These are phyloP conservation scores for Penicillium concentricum DNA, from an alignment of 2,329 filamentous ascomycete genomes.

Conservation along the genomic window DNA sequence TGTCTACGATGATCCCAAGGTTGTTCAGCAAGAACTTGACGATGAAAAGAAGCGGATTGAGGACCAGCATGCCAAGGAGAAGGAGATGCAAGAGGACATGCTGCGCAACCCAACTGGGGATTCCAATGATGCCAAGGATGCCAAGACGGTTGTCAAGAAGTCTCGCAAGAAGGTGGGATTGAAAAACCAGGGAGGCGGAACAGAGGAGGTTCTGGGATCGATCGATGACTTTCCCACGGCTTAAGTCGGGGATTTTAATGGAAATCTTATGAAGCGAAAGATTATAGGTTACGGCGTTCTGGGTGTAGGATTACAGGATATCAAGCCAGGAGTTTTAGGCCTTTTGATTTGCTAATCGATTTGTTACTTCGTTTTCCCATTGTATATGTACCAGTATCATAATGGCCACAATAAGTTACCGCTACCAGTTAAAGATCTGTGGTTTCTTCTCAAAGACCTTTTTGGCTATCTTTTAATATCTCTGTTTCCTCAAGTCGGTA, in stretches of 20 bases:
- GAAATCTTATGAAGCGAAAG: not conserved
- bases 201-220: conserved; percentile 41
- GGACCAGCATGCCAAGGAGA: conserved; percentile 47
- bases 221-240: conserved; percentile 35
- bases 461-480: not conserved
- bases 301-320: conserved; percentile 2
- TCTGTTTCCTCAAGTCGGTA: not conserved
- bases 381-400: not conserved
- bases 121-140: conserved; percentile 34
- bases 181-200: conserved; percentile 34
- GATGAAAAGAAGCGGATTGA: conserved; percentile 48
- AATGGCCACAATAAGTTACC: not conserved
- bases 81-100: conserved; percentile 44
- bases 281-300: conserved; percentile 8
- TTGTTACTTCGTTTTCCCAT: not conserved
- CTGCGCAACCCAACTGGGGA: conserved; percentile 42
- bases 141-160: conserved; percentile 29
- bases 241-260: not conserved
- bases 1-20: conserved; percentile 41
- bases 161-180: conserved; percentile 31
- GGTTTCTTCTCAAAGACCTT: not conserved
- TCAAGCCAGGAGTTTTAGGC: conserved; percentile 3
- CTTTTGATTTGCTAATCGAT: conserved; percentile 2
- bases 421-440: too few relatives aligned
- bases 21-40: conserved; percentile 43